Conservation (phyloP, 495 filamentous ascomycete species). For the Diplogelasinospora grovesii region DNA sequence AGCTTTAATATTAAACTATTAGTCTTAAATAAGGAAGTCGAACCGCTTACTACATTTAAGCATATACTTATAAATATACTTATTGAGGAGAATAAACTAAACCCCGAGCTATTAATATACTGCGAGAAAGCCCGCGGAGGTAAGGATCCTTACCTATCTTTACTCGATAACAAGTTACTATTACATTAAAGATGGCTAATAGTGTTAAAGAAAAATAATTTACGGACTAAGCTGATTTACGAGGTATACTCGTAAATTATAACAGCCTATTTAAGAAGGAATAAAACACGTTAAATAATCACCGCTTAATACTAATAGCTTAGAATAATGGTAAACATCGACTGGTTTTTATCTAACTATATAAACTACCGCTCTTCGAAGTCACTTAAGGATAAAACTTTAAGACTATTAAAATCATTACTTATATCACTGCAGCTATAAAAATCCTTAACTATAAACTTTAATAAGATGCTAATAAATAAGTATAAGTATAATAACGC, state of each 20-base stretch:
- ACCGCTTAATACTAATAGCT: background rate
- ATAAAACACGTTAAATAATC: constrained; percentile 2
- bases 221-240: background rate
- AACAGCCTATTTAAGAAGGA: background rate
- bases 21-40: too few relatives aligned
- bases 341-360: constrained; percentile 1
- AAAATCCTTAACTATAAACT: background rate
- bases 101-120: background rate
- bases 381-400: background rate
- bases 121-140: background rate
- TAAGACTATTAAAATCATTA: constrained; percentile 1
- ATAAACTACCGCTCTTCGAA: background rate
- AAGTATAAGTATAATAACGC: constrained; percentile 1
- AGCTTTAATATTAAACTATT: background rate
- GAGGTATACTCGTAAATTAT: background rate
- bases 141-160: background rate
- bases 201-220: background rate
- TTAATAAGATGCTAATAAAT: constrained; percentile 3
- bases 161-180: background rate
- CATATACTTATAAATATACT: too few relatives aligned
- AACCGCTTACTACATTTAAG: too few relatives aligned
- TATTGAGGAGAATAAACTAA: background rate
- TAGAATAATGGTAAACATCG: too few relatives aligned
- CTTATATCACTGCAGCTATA: background rate
- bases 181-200: background rate